phyloP scores from a whole-genome alignment of 2,329 filamentous ascomycete genomes.

The Colletotrichum tamarilloi region DNA sequence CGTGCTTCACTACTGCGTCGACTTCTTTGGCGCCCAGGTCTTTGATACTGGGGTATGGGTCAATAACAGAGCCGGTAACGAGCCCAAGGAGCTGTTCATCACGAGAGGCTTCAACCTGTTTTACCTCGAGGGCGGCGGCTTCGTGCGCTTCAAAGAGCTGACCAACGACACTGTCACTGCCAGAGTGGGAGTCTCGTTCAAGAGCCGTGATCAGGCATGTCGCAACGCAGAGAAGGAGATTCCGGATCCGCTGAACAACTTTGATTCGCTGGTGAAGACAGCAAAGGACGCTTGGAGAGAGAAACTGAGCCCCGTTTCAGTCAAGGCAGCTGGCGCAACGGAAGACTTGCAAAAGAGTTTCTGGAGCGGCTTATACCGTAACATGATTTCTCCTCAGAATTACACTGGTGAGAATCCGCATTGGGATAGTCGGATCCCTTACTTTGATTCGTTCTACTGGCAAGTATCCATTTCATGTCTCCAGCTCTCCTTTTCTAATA shows the following conservation, averaged over 20 bases:
- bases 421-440: slow-evolving; percentile 71
- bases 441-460: slow-evolving; percentile 67
- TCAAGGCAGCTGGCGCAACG: slow-evolving; percentile 61
- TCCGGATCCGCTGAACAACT: slow-evolving; percentile 50
- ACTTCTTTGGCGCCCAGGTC: slow-evolving; percentile 60
- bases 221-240: slow-evolving; percentile 71
- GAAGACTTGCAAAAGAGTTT: slow-evolving; percentile 66
- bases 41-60: slow-evolving; percentile 52
- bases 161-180: slow-evolving; percentile 62
- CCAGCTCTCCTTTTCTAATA: not conserved
- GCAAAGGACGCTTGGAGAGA: slow-evolving; percentile 67
- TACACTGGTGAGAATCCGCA: slow-evolving; percentile 74
- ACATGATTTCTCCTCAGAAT: slow-evolving; percentile 73
- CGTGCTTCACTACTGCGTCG: slow-evolving; percentile 68
- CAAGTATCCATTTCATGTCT: not conserved
- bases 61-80: slow-evolving; percentile 51
- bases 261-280: slow-evolving; percentile 59
- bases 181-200: slow-evolving; percentile 73
- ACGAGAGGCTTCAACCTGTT: slow-evolving; percentile 56
- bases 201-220: slow-evolving; percentile 71
- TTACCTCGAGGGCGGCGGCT: slow-evolving; percentile 61
- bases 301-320: slow-evolving; percentile 64
- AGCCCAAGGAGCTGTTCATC: slow-evolving; percentile 50
- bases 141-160: slow-evolving; percentile 62
- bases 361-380: slow-evolving; percentile 71